phyloP scores from a whole-genome alignment of 1,139 yeast species.

The Taphrina flavorubra region DNA sequence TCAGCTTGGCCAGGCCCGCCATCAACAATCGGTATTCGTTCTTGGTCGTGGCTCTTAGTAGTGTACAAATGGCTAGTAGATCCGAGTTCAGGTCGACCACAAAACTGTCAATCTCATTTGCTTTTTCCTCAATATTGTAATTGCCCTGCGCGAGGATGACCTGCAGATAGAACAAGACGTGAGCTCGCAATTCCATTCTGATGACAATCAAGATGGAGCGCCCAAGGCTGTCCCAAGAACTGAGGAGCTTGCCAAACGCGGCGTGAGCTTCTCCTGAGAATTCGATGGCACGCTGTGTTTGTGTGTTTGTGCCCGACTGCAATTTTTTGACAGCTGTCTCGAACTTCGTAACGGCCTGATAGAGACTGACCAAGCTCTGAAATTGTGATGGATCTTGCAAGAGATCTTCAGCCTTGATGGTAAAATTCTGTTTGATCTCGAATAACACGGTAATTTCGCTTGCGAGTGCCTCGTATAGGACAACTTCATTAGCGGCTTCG shows the following conservation, averaged over 20 bases:
- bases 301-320: background rate
- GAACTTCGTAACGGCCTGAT: slow-evolving; percentile 16
- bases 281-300: background rate
- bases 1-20: slow-evolving; percentile 37
- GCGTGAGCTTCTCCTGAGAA: slow-evolving; percentile 10
- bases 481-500: background rate
- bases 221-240: slow-evolving; percentile 23
- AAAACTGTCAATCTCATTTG: slow-evolving; percentile 35
- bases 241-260: slow-evolving; percentile 29
- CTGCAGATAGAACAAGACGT: slow-evolving; percentile 38
- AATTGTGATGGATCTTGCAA: slow-evolving; percentile 16
- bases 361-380: slow-evolving; percentile 11
- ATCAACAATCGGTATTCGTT: slow-evolving; percentile 29
- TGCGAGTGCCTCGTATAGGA: slow-evolving; percentile 11
- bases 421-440: background rate
- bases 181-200: slow-evolving; percentile 40
- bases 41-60: slow-evolving; percentile 8
- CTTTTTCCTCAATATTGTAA: slow-evolving; percentile 32
- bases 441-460: slow-evolving; percentile 10
- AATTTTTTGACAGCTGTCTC: slow-evolving; percentile 4
- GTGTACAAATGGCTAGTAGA: slow-evolving; percentile 6
- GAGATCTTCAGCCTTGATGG: slow-evolving; percentile 8
- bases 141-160: slow-evolving; percentile 37
- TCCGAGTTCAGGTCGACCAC: slow-evolving; percentile 40
- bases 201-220: slow-evolving; percentile 27